Conservation (phyloP, 306 rosid species). For the Dryas octopetala region DNA sequence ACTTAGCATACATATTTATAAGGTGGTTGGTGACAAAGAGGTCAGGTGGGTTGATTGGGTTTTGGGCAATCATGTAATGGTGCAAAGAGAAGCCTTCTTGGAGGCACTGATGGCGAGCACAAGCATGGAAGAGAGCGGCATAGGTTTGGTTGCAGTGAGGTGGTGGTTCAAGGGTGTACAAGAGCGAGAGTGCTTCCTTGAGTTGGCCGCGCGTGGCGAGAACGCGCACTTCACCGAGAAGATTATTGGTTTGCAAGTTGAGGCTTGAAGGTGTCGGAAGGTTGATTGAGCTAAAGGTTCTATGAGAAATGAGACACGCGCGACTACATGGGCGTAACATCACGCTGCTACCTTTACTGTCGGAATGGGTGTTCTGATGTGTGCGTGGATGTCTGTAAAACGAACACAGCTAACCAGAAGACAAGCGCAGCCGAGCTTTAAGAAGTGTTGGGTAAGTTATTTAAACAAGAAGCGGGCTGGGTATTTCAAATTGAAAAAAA, state of each 20-base stretch:
- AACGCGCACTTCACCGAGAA: constrained; percentile 29
- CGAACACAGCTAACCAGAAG: too few relatives aligned
- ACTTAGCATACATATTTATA: constrained; percentile 74
- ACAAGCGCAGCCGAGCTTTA: too few relatives aligned
- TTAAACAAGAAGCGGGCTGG: too few relatives aligned
- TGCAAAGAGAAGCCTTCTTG: constrained; percentile 66
- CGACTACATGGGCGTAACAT: constrained; percentile 29
- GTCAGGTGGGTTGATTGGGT: constrained; percentile 37
- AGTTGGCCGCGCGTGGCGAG: constrained; percentile 54
- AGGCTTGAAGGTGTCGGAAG: constrained; percentile 17
- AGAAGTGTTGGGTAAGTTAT: too few relatives aligned
- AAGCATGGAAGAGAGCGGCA: constrained; percentile 67
- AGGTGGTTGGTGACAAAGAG: constrained; percentile 70
- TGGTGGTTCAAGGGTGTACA: constrained; percentile 33
- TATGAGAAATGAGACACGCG: constrained; percentile 16
- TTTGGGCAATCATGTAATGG: constrained; percentile 48
- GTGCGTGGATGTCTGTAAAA: too few relatives aligned
- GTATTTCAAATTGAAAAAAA: too few relatives aligned
- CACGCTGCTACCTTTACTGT: neutral
- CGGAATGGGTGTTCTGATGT: too few relatives aligned
- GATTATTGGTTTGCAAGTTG: constrained; percentile 23
- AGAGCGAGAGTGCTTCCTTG: constrained; percentile 53
- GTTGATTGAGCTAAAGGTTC: constrained; percentile 18
- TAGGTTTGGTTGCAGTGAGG: constrained; percentile 53
- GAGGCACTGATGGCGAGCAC: constrained; percentile 54